These are phyloP conservation scores for Inonotus obliquus DNA, from an alignment of 1,284 basidiomycete species.

Conservation along the genomic window DNA sequence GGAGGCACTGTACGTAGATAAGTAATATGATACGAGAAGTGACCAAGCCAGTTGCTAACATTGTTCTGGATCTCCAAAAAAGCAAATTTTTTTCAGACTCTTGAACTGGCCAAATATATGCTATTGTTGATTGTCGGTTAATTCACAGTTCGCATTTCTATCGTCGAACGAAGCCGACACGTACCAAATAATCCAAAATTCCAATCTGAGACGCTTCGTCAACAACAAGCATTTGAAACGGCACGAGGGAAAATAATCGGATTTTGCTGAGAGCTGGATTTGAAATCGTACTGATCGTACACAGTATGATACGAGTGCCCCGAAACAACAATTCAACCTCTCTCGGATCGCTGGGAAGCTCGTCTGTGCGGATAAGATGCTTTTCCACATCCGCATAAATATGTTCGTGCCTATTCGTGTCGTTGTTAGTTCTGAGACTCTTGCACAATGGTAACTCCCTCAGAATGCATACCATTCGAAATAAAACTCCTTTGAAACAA, in stretches of 20 bases:
- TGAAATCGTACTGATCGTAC: constrained; percentile 41
- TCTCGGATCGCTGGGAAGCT: constrained; percentile 24
- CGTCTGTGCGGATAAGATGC: constrained; percentile 35
- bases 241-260: constrained; percentile 32
- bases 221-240: constrained; percentile 36
- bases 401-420: constrained; percentile 40
- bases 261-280: constrained; percentile 31
- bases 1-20: constrained; percentile 28
- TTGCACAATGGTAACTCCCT: not conserved
- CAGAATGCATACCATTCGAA: constrained; percentile 36
- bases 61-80: constrained; percentile 45
- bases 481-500: constrained; percentile 47
- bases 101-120: constrained; percentile 33
- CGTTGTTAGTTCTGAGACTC: not conserved
- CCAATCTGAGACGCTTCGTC: constrained; percentile 48
- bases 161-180: constrained; percentile 14
- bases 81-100: constrained; percentile 34
- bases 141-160: not conserved
- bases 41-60: constrained; percentile 26
- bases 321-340: constrained; percentile 20
- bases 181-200: constrained; percentile 38
- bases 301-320: constrained; percentile 33
- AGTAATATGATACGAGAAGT: not conserved
- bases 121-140: constrained; percentile 20
- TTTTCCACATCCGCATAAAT: constrained; percentile 32